Evolutionary conservation across 352 stramenopile species (phyloP).

Genomic region (Hyaloperonospora arabidopsidis): DNA sequence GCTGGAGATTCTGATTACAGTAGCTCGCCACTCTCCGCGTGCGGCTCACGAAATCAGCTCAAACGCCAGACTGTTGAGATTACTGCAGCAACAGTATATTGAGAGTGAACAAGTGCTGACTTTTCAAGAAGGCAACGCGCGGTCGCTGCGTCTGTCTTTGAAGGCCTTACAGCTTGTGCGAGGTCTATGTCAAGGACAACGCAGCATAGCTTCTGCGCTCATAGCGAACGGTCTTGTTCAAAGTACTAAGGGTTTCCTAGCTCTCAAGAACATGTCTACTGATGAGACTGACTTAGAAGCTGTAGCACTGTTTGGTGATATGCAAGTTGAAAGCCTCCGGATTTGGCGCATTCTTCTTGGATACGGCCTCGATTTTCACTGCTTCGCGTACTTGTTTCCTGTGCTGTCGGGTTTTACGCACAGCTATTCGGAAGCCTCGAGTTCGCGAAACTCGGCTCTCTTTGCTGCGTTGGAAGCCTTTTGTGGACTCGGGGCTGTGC

Average conservation of each 20-base stretch:
- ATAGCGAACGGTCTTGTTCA: conserved; percentile 44
- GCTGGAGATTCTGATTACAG: conserved; percentile 43
- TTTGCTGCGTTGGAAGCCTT: conserved; percentile 47
- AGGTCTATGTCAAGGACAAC: conserved; percentile 41
- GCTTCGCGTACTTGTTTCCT: conserved; percentile 58
- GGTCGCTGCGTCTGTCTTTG: conserved; percentile 33
- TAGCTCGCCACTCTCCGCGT: conserved; percentile 45
- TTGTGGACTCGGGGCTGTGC: conserved; percentile 32
- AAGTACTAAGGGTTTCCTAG: conserved; percentile 50
- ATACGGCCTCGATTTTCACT: conserved; percentile 66
- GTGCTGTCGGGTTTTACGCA: conserved; percentile 39
- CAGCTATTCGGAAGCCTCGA: conserved; percentile 4
- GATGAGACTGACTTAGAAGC: conserved; percentile 15
- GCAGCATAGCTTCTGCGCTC: conserved; percentile 30
- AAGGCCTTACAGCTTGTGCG: conserved; percentile 41
- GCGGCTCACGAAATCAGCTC: conserved; percentile 40
- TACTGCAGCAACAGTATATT: conserved; percentile 42
- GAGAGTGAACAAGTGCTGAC: conserved; percentile 43
- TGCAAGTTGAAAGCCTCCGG: conserved; percentile 51
- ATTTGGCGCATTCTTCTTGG: conserved; percentile 55
- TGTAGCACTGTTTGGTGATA: conserved; percentile 18
- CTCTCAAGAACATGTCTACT: conserved; percentile 27
- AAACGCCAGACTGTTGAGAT: conserved; percentile 35
- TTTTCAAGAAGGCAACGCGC: conserved; percentile 19
- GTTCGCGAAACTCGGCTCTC: conserved; percentile 21